Conservation (phyloP, 2,329 filamentous ascomycete species). For the Coniochaeta sp. region DNA sequence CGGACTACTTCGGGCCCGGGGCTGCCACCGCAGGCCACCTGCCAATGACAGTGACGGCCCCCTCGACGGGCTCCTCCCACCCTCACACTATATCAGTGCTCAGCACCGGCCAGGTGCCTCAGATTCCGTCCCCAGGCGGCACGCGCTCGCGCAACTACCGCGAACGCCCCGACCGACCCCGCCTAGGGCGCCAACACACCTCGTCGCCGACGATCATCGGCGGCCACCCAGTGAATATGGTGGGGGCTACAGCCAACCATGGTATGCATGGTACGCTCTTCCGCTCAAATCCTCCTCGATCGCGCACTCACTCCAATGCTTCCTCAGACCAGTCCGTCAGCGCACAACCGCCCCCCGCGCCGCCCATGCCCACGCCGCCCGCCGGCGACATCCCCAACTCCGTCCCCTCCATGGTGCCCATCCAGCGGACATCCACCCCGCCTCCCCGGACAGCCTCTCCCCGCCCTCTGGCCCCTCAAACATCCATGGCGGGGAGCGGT, state of each 20-base stretch:
- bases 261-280: conserved; percentile 32
- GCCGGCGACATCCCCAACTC: conserved; percentile 29
- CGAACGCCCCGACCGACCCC: conserved; percentile 51
- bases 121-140: conserved; percentile 76
- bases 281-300: conserved; percentile 36
- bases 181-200: conserved; percentile 65
- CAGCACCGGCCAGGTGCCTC: conserved; percentile 70
- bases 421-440: conserved; percentile 49
- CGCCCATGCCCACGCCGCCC: conserved; percentile 43
- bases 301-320: conserved; percentile 49
- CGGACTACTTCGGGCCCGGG: conserved; percentile 76
- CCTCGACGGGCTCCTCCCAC: conserved; percentile 24
- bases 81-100: conserved; percentile 62
- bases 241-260: conserved; percentile 26
- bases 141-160: conserved; percentile 47
- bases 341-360: conserved; percentile 34
- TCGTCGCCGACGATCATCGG: conserved; percentile 68
- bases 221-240: conserved; percentile 27
- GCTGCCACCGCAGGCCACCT: conserved; percentile 27
- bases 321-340: conserved; percentile 41
- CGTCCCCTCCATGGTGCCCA: conserved; percentile 12
- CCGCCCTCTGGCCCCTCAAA: conserved; percentile 20
- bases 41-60: conserved; percentile 29
- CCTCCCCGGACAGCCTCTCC: conserved; percentile 42
- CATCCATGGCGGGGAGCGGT: not conserved